Percentiles rank a stretch among this genome's conserved stretches.
phyloP scores from a whole-genome alignment of 2,329 filamentous ascomycete genomes.

The Pleomassaria siparia region DNA sequence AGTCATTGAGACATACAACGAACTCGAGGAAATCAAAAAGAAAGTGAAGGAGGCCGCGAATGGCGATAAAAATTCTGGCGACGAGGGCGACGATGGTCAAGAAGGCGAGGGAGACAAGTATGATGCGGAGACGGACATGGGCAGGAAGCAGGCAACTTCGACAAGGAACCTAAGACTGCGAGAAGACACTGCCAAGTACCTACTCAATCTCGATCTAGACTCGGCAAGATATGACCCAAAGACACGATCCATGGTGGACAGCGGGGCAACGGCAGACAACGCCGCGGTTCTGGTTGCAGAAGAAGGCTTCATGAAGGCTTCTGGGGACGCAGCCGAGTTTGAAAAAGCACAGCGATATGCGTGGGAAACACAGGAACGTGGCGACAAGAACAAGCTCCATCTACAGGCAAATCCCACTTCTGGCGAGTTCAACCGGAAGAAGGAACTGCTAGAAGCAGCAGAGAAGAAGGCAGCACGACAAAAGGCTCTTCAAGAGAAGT shows the following conservation, averaged over 20 bases:
- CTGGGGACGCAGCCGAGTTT: conserved; percentile 90
- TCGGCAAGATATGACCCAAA: conserved; percentile 98
- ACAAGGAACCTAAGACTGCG: conserved; percentile 88
- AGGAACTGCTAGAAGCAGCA: conserved; percentile 73
- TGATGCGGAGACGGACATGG: conserved; percentile 96
- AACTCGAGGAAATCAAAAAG: conserved; percentile 74
- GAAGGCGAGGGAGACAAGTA: conserved; percentile 66
- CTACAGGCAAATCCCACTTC: conserved; percentile 95
- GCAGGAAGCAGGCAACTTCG: conserved; percentile 84
- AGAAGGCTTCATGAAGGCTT: conserved; percentile 85
- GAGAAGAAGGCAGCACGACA: conserved; percentile 67
- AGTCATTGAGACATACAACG: conserved; percentile 87
- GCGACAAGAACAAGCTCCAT: conserved; percentile 78
- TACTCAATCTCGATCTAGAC: conserved; percentile 91
- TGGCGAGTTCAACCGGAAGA: conserved; percentile 80
- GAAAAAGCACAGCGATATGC: conserved; percentile 86
- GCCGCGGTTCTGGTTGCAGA: conserved; percentile 84
- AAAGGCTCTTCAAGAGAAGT: conserved; percentile 76
- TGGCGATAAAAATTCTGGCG: conserved; percentile 49
- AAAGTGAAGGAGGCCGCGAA: conserved; percentile 43
- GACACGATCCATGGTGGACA: conserved; percentile 85
- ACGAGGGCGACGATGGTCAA: conserved; percentile 47
- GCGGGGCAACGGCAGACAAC: conserved; percentile 76
- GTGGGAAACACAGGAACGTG: conserved; percentile 90
- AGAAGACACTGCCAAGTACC: conserved; percentile 96